Percentiles rank a stretch among this genome's conserved stretches.
Evolutionary conservation across 192 early-diverging fungal species (phyloP).

Genomic region (Coemansia sp.): DNA sequence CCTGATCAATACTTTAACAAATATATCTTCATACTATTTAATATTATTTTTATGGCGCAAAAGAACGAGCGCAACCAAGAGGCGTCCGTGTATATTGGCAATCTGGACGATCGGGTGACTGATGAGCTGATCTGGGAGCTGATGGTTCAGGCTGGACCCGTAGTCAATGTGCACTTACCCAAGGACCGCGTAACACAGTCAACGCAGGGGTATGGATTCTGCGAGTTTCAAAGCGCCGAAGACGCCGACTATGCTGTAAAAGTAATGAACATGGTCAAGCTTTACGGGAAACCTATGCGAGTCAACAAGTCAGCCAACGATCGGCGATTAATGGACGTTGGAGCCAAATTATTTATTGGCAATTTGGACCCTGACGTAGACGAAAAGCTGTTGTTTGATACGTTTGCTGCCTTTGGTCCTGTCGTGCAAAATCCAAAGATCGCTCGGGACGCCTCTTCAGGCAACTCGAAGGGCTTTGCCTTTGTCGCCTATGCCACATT

Average conservation of each 20-base stretch:
- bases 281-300: conserved; percentile 93
- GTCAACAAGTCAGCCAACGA: conserved; percentile 93
- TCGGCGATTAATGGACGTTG: conserved; percentile 85
- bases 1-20: neutral
- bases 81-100: conserved; percentile 96
- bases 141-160: conserved; percentile 97
- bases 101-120: conserved; percentile 91
- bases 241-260: conserved; percentile 97
- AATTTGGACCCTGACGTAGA: conserved; percentile 93
- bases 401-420: conserved; percentile 92
- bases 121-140: conserved; percentile 97
- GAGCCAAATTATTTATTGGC: conserved; percentile 95
- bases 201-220: conserved; percentile 96
- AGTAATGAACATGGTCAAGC: conserved; percentile 96
- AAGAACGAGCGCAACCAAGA: conserved; percentile 94
- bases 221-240: conserved; percentile 90
- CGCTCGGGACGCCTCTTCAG: conserved; percentile 81
- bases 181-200: conserved; percentile 95
- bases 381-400: conserved; percentile 90
- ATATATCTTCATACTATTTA: neutral
- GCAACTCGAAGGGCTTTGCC: conserved; percentile 90
- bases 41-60: conserved; percentile 49
- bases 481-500: conserved; percentile 93
- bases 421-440: conserved; percentile 87
- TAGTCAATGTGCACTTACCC: conserved; percentile 93